A percentile compares a stretch with the other conserved stretches of the same genome.
phyloP scores from a whole-genome alignment of 176 grass and related monocot genomes.

The Bromus sterilis region DNA sequence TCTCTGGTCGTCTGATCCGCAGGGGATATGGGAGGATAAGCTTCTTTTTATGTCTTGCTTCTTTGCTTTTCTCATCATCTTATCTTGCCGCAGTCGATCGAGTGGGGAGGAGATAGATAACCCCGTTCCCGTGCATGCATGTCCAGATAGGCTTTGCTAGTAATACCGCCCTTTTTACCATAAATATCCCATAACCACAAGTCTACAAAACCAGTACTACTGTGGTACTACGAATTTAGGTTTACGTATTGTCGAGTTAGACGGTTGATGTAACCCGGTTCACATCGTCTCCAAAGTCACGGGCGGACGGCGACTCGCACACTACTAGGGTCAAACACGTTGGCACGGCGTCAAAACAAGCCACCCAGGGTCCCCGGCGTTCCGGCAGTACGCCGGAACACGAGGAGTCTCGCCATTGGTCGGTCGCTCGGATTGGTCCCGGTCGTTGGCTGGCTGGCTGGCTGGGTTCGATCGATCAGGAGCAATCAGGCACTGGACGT shows the following conservation, averaged over 20 bases:
- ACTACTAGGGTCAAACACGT: conserved; percentile 6
- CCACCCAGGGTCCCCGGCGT: neutral
- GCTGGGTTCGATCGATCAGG: too few species aligned
- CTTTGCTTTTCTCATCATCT: neutral
- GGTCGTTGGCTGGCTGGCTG: neutral
- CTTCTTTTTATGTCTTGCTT: neutral
- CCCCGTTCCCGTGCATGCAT: too few species aligned
- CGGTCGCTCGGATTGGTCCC: neutral
- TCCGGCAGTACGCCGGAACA: neutral
- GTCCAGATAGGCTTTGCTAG: too few species aligned
- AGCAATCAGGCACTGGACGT: neutral
- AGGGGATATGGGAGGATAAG: conserved; percentile 12
- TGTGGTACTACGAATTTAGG: neutral
- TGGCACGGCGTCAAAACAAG: conserved; percentile 13
- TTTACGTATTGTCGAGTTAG: neutral
- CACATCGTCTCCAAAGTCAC: neutral
- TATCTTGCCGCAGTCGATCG: too few species aligned
- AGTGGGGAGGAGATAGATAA: too few species aligned
- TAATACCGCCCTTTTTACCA: too few species aligned
- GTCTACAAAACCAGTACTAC: too few species aligned
- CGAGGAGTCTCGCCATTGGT: neutral
- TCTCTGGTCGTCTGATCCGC: conserved; percentile 9
- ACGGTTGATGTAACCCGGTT: neutral
- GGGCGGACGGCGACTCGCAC: neutral
- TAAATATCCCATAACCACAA: too few species aligned